Base-by-base conservation (phyloP, 345 rosid species). In the Streptanthus diversifolius region DNA sequence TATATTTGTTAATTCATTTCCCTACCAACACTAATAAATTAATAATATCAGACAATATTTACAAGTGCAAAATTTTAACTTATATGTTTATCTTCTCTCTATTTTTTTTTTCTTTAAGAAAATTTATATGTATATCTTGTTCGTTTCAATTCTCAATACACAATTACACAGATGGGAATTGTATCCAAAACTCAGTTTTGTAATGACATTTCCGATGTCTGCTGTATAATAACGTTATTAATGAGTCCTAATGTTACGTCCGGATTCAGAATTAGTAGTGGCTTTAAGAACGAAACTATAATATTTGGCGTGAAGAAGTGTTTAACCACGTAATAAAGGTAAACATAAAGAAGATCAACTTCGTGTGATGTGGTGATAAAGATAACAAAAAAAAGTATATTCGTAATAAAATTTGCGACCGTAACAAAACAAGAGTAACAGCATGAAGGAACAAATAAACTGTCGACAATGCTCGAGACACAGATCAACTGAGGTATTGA, bases 221-320 rank as follows among this genome's bases (percentile, higher is more conserved):
- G 13, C 24, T 33, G 2, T 2, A 7, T 53, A 54, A 17, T 65
- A 55, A 53, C 62, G 44, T 29, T 41, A 72, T n/a, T 52, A 72
- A 63, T 11, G 40, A 41, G 14, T 35, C 59, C 18, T 56, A 65
- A 45, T 12, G 32, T 7, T 12, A 45, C 59, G 66, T 36, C 59
- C 35, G 36, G 44, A 66, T 57, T 18, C 43, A 66, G 53, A 58
- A 58, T 11, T 12, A 62, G 41, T 35, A 25, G 69, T 60, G 63
- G 54, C 3, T 40, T 68, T 74, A 35, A 37, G 53, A 74, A 67
- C 62, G 78, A 59, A 66, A 58, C 54, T 19, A 29, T 18, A 57
- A 30, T 48, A 56, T 17, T 2, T 37, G 3, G 10, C 35, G 67
- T 74, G 66, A 13, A 17, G 40, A 47, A 56, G 45, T 58, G 68